Evolutionary conservation across 345 rosid species (phyloP), one percentile per base, ranked within the genome.

Genomic region (Nasturtium officinale): DNA sequence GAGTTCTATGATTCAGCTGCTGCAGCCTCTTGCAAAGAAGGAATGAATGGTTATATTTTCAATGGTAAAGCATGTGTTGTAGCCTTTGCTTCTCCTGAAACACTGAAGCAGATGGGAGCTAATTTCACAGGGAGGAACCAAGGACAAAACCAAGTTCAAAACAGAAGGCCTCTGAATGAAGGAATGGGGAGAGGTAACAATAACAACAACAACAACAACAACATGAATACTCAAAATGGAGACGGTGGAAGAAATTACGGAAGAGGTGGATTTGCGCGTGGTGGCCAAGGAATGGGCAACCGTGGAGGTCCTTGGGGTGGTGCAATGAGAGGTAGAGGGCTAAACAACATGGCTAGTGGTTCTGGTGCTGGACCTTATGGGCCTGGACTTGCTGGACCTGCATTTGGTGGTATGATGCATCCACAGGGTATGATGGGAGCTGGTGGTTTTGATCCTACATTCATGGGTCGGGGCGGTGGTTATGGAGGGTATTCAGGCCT

Each of bases 1-100:
- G 96, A 90, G 28, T 90, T 88, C 61, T 88, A 83, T 77, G 96
- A 90, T 17, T 53, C 87, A 53, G 48, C 76, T 73, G 89, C 91
- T 69, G 90, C 90, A 1, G 81, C 91, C 16, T 77, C 90, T 47
- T 90, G 96, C 81, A 88, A 90, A 85, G 94, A 88, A 79, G 87
- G 91, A 77, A 88, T 90, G 96, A 81, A 87, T 76, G 91, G 90
- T 7, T 74, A 69, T 80, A 42, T 77, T 73, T 87, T 90, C 78
- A 90, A 88, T 15, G 96, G 96, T 18, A 83, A 89, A 61, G 83
- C 96, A 52, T 88, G 96, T 76, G 87, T 90, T 80, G 94, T 90
- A 59, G 86, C 94, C 68, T 90, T 88, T 84, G 91, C 96, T 78
- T 88, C 94, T 69, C 90, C 87, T 32, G 90, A 90, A 52, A 86